Percentiles rank a stretch among this genome's conserved stretches.
These are phyloP conservation scores for Arachnopeziza araneosa DNA, from an alignment of 2,329 filamentous ascomycete species.

Conservation along the genomic window DNA sequence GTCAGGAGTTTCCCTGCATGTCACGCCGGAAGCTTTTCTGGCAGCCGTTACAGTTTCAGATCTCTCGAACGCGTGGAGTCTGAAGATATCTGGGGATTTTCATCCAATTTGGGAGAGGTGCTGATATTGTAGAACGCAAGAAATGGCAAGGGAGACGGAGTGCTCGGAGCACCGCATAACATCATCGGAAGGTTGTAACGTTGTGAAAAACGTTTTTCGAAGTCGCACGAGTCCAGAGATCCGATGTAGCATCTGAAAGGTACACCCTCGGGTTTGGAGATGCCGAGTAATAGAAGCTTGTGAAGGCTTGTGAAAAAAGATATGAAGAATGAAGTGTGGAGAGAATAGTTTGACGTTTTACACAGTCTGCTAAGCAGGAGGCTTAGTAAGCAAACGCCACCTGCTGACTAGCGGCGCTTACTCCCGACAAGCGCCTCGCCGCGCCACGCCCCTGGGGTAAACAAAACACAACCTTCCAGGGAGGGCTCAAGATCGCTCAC, in stretches of 20 bases:
- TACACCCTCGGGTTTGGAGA: neutral
- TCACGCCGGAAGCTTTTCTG: constrained; percentile 12
- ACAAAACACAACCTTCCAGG: constrained; percentile 1
- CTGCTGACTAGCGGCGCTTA: neutral
- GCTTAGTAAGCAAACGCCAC: neutral
- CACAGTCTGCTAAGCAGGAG: too few species aligned
- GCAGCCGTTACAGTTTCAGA: constrained; percentile 28
- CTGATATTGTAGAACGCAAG: neutral
- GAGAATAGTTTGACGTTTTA: too few species aligned
- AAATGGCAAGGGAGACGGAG: neutral
- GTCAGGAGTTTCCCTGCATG: neutral
- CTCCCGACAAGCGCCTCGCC: neutral
- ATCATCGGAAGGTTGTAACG: neutral
- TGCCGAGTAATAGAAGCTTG: neutral
- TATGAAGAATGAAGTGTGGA: neutral
- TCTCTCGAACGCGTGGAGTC: constrained; percentile 27
- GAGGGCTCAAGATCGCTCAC: neutral
- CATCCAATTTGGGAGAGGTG: neutral
- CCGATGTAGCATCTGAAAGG: neutral
- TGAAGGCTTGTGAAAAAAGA: neutral
- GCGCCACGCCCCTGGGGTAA: neutral
- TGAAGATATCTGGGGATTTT: constrained; percentile 6
- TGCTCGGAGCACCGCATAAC: neutral
- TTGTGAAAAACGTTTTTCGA: neutral
- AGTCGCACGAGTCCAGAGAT: neutral